phyloP scores from a whole-genome alignment of 352 stramenopile genomes.

The Blastocystis sp. region DNA sequence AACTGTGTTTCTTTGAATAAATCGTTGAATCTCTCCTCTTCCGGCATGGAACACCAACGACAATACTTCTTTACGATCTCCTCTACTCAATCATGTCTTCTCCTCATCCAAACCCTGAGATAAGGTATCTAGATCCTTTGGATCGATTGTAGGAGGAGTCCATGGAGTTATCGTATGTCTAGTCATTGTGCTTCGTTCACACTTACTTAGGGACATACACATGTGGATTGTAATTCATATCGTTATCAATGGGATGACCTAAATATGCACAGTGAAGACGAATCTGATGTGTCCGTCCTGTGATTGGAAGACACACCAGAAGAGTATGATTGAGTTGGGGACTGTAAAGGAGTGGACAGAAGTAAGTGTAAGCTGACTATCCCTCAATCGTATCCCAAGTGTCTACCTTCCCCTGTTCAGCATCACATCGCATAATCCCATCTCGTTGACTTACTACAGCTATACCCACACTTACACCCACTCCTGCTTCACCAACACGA shows the following conservation, averaged over 20 bases:
- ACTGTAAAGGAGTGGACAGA: constrained; percentile 36
- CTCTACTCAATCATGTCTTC: neutral
- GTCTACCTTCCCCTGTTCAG: constrained; percentile 31
- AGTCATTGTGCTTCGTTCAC: neutral
- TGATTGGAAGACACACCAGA: constrained; percentile 55
- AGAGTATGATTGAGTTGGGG: neutral
- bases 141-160: neutral
- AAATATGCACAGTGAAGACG: constrained; percentile 55
- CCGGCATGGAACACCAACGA: constrained; percentile 35
- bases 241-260: constrained; percentile 46
- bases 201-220: constrained; percentile 33
- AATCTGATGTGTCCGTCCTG: constrained; percentile 59
- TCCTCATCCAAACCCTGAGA: neutral
- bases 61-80: constrained; percentile 44
- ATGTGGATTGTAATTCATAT: constrained; percentile 56
- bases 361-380: constrained; percentile 52
- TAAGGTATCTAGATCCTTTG: neutral
- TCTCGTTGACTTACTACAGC: constrained; percentile 51
- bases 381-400: neutral
- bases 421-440: constrained; percentile 13
- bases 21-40: constrained; percentile 49
- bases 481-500: neutral
- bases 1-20: constrained; percentile 49
- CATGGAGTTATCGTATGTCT: neutral
- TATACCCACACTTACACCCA: neutral